Percentiles rank a stretch among this genome's conserved stretches.
Conservation (phyloP, 805 yeast genomes). For the Saturnispora saitoi region DNA sequence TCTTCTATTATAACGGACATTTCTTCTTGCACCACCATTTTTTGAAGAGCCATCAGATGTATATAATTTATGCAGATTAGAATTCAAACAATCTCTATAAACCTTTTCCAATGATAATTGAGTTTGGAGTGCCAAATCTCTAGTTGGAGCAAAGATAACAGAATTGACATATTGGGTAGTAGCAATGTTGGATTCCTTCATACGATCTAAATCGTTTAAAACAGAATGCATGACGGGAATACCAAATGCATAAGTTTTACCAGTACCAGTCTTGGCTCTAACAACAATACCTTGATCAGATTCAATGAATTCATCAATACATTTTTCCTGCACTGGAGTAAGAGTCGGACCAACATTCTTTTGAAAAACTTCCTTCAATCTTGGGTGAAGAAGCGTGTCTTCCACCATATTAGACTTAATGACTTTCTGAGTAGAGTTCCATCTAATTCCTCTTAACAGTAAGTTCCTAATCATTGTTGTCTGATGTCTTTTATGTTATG, state of each 20-base stretch:
- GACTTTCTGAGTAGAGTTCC: slow-evolving; percentile 3
- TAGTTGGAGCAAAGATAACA: slow-evolving; percentile 77
- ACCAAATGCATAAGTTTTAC: slow-evolving; percentile 85
- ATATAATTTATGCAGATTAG: slow-evolving; percentile 7
- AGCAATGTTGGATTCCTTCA: slow-evolving; percentile 11
- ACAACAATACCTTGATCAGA: slow-evolving; percentile 63
- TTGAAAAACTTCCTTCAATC: slow-evolving; percentile 26
- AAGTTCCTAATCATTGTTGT: neutral
- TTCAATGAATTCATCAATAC: slow-evolving; percentile 47
- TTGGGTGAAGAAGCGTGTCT: slow-evolving; percentile 22
- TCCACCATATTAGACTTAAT: slow-evolving; percentile 16
- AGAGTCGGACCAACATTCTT: slow-evolving; percentile 37
- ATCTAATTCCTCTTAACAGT: neutral
- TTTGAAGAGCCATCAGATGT: neutral
- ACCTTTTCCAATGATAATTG: slow-evolving; percentile 43
- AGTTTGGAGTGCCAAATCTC: slow-evolving; percentile 84
- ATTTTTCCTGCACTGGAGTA: slow-evolving; percentile 61
- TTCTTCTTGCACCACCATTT: neutral
- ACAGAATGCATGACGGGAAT: slow-evolving; percentile 65
- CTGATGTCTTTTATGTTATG: neutral
- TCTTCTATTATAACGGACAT: slow-evolving; percentile 16
- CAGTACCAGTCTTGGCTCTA: slow-evolving; percentile 92
- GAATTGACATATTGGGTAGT: slow-evolving; percentile 36
- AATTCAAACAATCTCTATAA: slow-evolving; percentile 32
- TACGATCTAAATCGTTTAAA: slow-evolving; percentile 19